These are phyloP conservation scores for Coprinopsis sp. DNA, from an alignment of 768 basidiomycete species.

Conservation along the genomic window DNA sequence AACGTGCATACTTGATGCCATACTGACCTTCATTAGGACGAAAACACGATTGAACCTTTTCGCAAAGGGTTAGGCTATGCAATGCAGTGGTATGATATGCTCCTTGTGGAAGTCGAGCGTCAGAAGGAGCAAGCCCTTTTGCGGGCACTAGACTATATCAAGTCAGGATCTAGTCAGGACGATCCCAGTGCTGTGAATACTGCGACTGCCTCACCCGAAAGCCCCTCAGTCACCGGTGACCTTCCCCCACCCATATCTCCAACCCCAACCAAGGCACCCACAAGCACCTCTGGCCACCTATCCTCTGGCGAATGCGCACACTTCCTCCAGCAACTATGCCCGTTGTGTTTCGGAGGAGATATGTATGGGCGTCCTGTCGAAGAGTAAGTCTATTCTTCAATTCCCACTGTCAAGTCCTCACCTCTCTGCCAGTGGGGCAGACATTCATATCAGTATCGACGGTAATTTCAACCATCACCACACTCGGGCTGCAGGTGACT, in stretches of 20 bases:
- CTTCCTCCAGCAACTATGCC: conserved; percentile 24
- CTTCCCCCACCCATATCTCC: conserved; percentile 3
- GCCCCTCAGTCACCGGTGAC: background rate
- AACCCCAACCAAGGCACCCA: background rate
- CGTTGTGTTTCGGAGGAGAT: conserved; percentile 29
- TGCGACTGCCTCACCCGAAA: background rate
- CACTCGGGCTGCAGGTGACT: conserved; percentile 22
- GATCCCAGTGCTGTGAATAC: background rate
- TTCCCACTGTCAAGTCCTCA: background rate
- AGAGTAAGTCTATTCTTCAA: conserved; percentile 14
- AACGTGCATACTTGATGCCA: background rate
- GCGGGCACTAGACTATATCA: background rate
- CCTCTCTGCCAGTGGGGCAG: conserved; percentile 24
- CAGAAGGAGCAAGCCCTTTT: conserved; percentile 5
- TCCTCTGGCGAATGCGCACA: conserved; percentile 17
- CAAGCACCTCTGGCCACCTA: too few relatives aligned
- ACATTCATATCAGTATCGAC: conserved; percentile 34
- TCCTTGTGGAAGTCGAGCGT: conserved; percentile 9
- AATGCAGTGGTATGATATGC: conserved; percentile 14
- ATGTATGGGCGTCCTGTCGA: conserved; percentile 19
- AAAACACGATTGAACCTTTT: conserved; percentile 26
- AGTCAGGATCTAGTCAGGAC: background rate
- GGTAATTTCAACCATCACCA: conserved; percentile 39
- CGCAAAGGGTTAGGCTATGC: conserved; percentile 16
- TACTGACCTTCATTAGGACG: conserved; percentile 15